A percentile compares a stretch with the other conserved stretches of the same genome.
Evolutionary conservation across 305 asterid species (phyloP).

Genomic region (Rubia peregrina): DNA sequence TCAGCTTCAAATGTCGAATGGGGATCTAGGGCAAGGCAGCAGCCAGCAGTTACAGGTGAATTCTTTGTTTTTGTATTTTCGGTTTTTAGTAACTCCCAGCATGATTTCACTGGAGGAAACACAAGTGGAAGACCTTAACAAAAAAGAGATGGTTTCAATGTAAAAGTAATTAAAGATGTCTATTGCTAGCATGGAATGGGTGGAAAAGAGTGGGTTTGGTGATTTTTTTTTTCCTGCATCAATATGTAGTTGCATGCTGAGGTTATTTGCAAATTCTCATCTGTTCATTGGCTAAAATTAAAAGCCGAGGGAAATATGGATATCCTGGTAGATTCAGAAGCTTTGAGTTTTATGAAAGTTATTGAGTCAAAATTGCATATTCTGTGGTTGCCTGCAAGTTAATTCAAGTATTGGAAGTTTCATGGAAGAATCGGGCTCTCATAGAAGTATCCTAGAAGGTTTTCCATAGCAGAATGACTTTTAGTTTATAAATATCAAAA

Average conservation of each 20-base stretch:
- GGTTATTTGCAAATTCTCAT: not conserved
- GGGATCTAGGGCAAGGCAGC: constrained; percentile 1
- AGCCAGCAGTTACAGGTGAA: constrained; percentile 13
- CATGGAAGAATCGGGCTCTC: not conserved
- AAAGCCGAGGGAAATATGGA: not conserved
- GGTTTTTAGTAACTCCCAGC: not conserved
- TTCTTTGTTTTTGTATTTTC: not conserved
- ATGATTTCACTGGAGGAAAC: not conserved
- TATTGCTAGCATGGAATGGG: not conserved
- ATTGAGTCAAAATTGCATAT: not conserved
- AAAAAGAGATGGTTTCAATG: not conserved
- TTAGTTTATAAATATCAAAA: not conserved
- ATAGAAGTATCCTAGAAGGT: not conserved
- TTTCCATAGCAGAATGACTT: not conserved
- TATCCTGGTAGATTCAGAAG: not conserved
- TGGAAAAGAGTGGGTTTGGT: not conserved
- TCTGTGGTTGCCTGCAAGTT: not conserved
- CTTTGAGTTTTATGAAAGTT: not conserved
- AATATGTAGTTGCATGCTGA: not conserved
- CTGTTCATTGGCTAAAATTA: too few relatives aligned
- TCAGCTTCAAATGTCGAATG: constrained; percentile 1
- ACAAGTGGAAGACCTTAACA: not conserved
- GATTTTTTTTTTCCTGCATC: not conserved
- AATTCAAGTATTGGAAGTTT: not conserved
- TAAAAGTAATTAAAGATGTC: not conserved